Evolutionary conservation across 2,329 filamentous ascomycete genomes (phyloP), one percentile per base, ranked within the genome.

Genomic region (Sporothrix sp.): DNA sequence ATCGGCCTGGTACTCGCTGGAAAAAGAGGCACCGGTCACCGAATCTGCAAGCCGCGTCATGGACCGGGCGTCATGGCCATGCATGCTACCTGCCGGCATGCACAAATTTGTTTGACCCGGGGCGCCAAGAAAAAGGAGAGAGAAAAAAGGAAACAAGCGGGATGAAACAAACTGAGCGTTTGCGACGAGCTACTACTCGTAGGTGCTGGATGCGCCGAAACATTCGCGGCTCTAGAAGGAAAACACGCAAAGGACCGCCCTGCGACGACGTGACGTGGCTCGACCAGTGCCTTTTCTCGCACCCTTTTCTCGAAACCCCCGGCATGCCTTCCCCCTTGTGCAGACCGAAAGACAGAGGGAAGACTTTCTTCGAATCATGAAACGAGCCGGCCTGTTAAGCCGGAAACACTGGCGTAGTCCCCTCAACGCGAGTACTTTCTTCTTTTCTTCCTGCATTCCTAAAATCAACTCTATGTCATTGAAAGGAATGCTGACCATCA

Each of bases 31-130:
- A 37, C 21, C 37, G 47, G 37, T 27, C 30, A 37, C 38, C 30
- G 38, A 36, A 14, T 13, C 42, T 35, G 47, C 30, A 50, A 30
- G 47, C 47, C 47, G 30, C 47, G 47, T 50, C 47, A 50, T 48
- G 5, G 25, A n/a, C n/a, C n/a, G n/a, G n/a, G n/a, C n/a, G n/a
- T n/a, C n/a, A n/a, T n/a, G n/a, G n/a, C n/a, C n/a, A n/a, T n/a
- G n/a, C n/a, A n/a, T n/a, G n/a, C n/a, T n/a, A n/a, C n/a, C n/a
- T n/a, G n/a, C n/a, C n/a, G n/a, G n/a, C n/a, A n/a, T n/a, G n/a
- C n/a, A n/a, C n/a, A n/a, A n/a, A n/a, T n/a, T n/a, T n/a, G n/a
- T n/a, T n/a, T n/a, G n/a, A n/a, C n/a, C n/a, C n/a, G n/a, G n/a
- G n/a, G n/a, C n/a, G n/a, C n/a, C n/a, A n/a, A n/a, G n/a, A 37